Evolutionary conservation across 768 basidiomycete genomes (phyloP).

Genomic region (Ramaria sp.): DNA sequence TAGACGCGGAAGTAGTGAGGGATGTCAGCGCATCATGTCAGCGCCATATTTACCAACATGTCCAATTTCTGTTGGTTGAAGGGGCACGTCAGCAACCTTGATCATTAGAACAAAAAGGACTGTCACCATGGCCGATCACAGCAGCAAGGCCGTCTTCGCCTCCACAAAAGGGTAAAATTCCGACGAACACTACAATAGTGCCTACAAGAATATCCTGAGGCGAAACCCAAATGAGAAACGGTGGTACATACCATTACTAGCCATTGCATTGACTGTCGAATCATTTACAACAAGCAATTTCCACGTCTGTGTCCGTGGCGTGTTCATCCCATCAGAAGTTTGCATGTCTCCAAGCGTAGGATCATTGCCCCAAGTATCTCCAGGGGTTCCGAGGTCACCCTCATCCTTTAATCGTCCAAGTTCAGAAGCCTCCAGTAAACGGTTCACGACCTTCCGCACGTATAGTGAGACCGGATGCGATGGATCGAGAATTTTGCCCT

Average conservation of each 20-base stretch:
- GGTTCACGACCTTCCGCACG: slow-evolving; percentile 57
- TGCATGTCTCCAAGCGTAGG: not conserved
- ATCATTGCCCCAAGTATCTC: slow-evolving; percentile 18
- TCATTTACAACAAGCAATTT: slow-evolving; percentile 66
- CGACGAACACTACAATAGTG: slow-evolving; percentile 79
- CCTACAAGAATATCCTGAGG: slow-evolving; percentile 26
- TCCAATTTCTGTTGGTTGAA: slow-evolving; percentile 52
- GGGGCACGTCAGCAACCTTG: not conserved
- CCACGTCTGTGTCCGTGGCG: slow-evolving; percentile 31
- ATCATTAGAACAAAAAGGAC: not conserved
- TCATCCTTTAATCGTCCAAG: slow-evolving; percentile 48
- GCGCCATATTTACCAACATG: slow-evolving; percentile 42
- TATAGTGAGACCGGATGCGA: slow-evolving; percentile 54
- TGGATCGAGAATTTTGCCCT: slow-evolving; percentile 45
- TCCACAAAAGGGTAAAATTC: slow-evolving; percentile 66
- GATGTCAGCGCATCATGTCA: not conserved
- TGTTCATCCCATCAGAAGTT: slow-evolving; percentile 13
- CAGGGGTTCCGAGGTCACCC: slow-evolving; percentile 16
- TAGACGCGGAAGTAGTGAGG: slow-evolving; percentile 11
- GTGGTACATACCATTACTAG: slow-evolving; percentile 45
- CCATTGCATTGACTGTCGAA: slow-evolving; percentile 65
- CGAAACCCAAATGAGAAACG: not conserved
- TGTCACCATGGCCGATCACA: slow-evolving; percentile 70
- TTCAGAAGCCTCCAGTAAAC: slow-evolving; percentile 59
- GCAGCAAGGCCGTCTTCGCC: slow-evolving; percentile 79